These are phyloP conservation scores for Sabuloglossum arenarium DNA, from an alignment of 495 filamentous ascomycete genomes.

Conservation along the genomic window DNA sequence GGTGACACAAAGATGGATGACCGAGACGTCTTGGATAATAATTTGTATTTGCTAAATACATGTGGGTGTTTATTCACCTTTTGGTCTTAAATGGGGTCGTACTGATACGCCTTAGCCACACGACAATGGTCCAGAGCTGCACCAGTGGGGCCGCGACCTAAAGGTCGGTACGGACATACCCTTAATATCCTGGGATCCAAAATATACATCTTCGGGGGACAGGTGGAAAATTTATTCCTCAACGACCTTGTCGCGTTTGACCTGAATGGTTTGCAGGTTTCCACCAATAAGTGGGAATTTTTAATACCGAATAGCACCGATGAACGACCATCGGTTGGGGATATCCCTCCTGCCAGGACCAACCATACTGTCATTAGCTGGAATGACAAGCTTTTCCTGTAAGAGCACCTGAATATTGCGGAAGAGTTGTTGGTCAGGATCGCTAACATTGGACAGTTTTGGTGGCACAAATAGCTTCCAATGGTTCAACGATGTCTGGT, in stretches of 20 bases:
- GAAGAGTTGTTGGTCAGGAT: background rate
- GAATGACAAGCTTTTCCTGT: constrained; percentile 87
- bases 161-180: constrained; percentile 89
- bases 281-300: constrained; percentile 82
- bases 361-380: constrained; percentile 89
- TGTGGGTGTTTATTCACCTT: constrained; percentile 36
- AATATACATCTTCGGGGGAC: constrained; percentile 92
- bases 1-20: constrained; percentile 97
- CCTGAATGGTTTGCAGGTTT: constrained; percentile 74
- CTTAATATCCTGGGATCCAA: constrained; percentile 91
- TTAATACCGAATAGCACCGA: constrained; percentile 59
- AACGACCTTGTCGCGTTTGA: constrained; percentile 97
- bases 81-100: background rate
- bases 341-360: constrained; percentile 70
- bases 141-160: constrained; percentile 60
- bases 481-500: constrained; percentile 99
- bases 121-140: constrained; percentile 93
- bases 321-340: constrained; percentile 35
- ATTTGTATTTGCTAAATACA: constrained; percentile 90
- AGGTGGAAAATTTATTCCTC: constrained; percentile 94
- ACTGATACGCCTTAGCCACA: constrained; percentile 37
- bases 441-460: constrained; percentile 37
- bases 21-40: constrained; percentile 76
- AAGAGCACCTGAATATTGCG: constrained; percentile 21
- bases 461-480: constrained; percentile 83